These are phyloP conservation scores for Zygosaccharomyces pseudorouxii DNA, from an alignment of 805 yeast species.

Conservation along the genomic window DNA sequence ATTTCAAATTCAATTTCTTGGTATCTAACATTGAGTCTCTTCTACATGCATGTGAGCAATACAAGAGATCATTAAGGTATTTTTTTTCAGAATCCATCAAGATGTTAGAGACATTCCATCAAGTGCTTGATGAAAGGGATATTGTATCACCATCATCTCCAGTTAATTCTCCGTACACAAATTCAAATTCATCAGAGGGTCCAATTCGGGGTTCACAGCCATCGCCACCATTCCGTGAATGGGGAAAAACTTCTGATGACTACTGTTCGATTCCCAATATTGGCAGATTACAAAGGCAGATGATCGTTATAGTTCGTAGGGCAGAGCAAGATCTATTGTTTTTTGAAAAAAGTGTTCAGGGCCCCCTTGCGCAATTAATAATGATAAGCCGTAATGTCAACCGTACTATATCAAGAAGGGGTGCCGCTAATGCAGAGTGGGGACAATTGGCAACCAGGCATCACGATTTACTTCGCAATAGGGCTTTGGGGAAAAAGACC, in stretches of 20 bases:
- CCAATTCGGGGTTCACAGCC: background rate
- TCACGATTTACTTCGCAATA: conserved; percentile 5
- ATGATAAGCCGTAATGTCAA: conserved; percentile 12
- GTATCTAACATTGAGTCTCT: conserved; percentile 11
- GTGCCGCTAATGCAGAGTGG: conserved; percentile 9
- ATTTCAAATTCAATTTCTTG: conserved; percentile 4
- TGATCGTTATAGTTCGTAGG: conserved; percentile 13
- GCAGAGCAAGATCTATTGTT: conserved; percentile 18
- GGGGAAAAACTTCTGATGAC: background rate
- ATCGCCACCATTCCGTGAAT: background rate
- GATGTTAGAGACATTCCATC: conserved; percentile 14
- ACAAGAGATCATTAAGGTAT: conserved; percentile 12
- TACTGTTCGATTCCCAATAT: conserved; percentile 5
- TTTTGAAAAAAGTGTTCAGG: conserved; percentile 16
- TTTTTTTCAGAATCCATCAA: conserved; percentile 12
- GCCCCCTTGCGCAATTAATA: conserved; percentile 14
- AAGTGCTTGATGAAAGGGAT: conserved; percentile 12
- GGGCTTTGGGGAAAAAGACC: conserved; percentile 4
- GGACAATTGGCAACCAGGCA: conserved; percentile 6
- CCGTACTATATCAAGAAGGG: conserved; percentile 8
- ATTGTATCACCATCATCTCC: background rate
- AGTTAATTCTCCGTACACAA: background rate
- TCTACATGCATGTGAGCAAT: conserved; percentile 13
- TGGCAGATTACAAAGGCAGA: conserved; percentile 13
- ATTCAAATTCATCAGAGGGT: background rate